Evolutionary conservation across 345 rosid genomes (phyloP).

Genomic region (Hibiscus syriacus): DNA sequence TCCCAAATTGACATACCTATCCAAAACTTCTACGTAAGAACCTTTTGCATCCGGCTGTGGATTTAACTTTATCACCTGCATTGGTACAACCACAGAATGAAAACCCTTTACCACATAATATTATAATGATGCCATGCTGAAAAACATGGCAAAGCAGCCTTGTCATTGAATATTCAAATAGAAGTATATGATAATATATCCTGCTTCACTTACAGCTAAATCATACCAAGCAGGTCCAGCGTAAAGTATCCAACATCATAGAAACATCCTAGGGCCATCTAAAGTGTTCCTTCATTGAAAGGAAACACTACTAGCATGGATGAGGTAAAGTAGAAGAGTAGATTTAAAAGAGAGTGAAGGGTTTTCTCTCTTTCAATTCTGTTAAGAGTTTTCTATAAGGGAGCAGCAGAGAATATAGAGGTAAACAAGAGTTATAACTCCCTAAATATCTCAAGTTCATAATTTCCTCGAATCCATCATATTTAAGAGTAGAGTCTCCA

Average conservation of each 20-base stretch:
- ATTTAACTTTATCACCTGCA: slow-evolving; percentile 82
- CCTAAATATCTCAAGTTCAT: background rate
- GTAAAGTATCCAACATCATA: background rate
- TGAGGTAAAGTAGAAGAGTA: background rate
- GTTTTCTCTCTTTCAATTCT: background rate
- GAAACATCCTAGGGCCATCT: background rate
- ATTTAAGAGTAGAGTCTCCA: background rate
- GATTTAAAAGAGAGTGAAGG: background rate
- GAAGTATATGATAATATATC: background rate
- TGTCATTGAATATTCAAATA: background rate
- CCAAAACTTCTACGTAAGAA: slow-evolving; percentile 81
- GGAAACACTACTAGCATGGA: background rate
- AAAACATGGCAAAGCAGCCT: background rate
- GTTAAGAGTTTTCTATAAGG: background rate
- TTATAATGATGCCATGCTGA: background rate
- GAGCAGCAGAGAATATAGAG: background rate
- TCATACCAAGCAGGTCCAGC: background rate
- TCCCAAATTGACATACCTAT: no score
- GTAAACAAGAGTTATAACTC: background rate
- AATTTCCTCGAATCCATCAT: background rate
- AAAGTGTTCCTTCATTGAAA: background rate
- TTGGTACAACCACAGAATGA: background rate
- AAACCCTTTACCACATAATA: background rate
- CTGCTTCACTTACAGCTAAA: background rate
- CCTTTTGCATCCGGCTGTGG: slow-evolving; percentile 82